phyloP scores from a whole-genome alignment of 371 early-diverging fungal species.

The Mortierella sp. region DNA sequence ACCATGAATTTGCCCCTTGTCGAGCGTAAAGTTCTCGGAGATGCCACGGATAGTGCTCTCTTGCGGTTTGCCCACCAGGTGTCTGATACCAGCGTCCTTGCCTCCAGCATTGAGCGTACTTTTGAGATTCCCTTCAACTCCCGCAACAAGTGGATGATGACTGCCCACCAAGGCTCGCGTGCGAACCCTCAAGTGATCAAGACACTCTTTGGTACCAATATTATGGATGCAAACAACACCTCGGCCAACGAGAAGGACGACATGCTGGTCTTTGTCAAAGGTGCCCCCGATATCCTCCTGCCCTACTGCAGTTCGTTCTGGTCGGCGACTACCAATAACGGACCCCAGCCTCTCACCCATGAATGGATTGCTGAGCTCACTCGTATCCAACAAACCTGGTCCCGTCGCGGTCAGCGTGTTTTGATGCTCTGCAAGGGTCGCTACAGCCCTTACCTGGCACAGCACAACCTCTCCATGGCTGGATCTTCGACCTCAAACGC shows the following conservation, averaged over 20 bases:
- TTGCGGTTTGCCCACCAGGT: slow-evolving; percentile 67
- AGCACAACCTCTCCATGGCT: slow-evolving; percentile 13
- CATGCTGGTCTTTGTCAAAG: slow-evolving; percentile 72
- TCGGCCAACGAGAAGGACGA: slow-evolving; percentile 31
- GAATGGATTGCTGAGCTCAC: slow-evolving; percentile 57
- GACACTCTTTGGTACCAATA: slow-evolving; percentile 46
- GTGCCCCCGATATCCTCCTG: slow-evolving; percentile 84
- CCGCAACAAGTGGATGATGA: slow-evolving; percentile 80
- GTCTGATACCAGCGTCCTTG: slow-evolving; percentile 27
- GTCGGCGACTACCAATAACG: slow-evolving; percentile 58
- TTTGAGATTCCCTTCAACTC: slow-evolving; percentile 78
- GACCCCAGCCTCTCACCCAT: slow-evolving; percentile 59
- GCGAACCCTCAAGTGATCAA: slow-evolving; percentile 46
- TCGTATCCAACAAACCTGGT: slow-evolving; percentile 69
- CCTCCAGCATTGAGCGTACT: slow-evolving; percentile 59
- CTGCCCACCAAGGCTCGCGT: slow-evolving; percentile 56
- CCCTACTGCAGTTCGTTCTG: slow-evolving; percentile 62
- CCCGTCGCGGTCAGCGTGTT: slow-evolving; percentile 76
- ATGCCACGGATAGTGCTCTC: slow-evolving; percentile 85
- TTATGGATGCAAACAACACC: slow-evolving; percentile 22
- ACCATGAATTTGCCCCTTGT: slow-evolving; percentile 60
- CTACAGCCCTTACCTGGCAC: slow-evolving; percentile 49
- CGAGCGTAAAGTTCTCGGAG: slow-evolving; percentile 74
- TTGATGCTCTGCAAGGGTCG: slow-evolving; percentile 66
- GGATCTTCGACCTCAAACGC: slow-evolving; percentile 18